phyloP scores from a whole-genome alignment of 495 filamentous ascomycete genomes.

The Letharia lupina region DNA sequence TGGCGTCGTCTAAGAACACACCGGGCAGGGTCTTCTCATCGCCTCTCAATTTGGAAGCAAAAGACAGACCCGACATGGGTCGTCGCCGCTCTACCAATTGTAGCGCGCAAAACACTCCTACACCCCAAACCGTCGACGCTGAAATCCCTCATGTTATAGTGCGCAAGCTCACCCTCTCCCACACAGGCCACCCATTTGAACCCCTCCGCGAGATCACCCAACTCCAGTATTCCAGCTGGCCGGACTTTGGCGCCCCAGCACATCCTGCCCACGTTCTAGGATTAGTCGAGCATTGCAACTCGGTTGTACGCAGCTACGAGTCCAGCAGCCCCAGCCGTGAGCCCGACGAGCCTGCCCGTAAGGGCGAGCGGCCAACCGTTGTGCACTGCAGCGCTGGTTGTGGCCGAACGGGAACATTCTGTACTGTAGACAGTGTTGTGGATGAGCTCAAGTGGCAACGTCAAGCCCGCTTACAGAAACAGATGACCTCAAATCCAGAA shows the following conservation, averaged over 20 bases:
- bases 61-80: conserved; percentile 10
- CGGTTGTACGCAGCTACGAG: conserved; percentile 35
- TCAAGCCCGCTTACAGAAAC: conserved; percentile 8
- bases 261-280: conserved; percentile 78
- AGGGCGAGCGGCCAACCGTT: conserved; percentile 58
- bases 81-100: conserved; percentile 25
- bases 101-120: conserved; percentile 17
- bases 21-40: conserved; percentile 18
- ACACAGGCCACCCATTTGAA: conserved; percentile 68
- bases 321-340: conserved; percentile 18
- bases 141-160: conserved; percentile 73
- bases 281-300: conserved; percentile 77
- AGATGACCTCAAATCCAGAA: conserved; percentile 29
- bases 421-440: conserved; percentile 88
- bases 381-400: conserved; percentile 96
- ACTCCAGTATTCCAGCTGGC: conserved; percentile 89
- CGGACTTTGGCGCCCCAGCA: conserved; percentile 90
- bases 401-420: conserved; percentile 91
- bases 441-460: conserved; percentile 84
- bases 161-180: conserved; percentile 76
- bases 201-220: conserved; percentile 92
- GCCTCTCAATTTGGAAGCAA: conserved; percentile 9
- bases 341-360: conserved; percentile 47
- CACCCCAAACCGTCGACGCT: conserved; percentile 26
- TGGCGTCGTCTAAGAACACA: conserved; percentile 45